Conservation (phyloP, 495 filamentous ascomycete genomes). For the Penicillium robsamsonii region DNA sequence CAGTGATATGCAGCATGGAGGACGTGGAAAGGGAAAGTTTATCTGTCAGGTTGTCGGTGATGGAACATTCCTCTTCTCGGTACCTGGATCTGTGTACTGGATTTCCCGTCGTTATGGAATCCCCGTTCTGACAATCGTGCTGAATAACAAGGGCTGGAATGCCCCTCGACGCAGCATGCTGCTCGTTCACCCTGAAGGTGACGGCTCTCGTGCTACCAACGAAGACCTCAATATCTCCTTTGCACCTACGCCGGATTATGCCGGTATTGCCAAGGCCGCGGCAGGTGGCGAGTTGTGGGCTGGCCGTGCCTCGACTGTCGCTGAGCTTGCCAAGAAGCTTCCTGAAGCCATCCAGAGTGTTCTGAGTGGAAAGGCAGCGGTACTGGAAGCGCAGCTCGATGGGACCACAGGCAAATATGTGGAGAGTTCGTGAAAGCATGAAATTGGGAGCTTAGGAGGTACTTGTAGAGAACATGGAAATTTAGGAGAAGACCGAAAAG, state of each 20-base stretch:
- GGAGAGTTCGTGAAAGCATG: conserved; percentile 10
- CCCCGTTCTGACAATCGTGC: conserved; percentile 82
- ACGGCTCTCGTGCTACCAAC: conserved; percentile 73
- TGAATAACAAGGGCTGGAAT: conserved; percentile 97
- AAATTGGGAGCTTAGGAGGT: not conserved
- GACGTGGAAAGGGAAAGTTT: conserved; percentile 70
- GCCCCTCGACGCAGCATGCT: conserved; percentile 73
- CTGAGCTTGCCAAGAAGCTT: conserved; percentile 58
- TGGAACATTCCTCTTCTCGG: conserved; percentile 84
- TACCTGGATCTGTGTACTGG: conserved; percentile 93
- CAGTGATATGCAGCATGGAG: conserved; percentile 56
- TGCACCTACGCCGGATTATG: conserved; percentile 80
- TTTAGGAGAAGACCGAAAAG: no score
- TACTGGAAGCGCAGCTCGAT: conserved; percentile 58
- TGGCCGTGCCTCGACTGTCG: conserved; percentile 61
- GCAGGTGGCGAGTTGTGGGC: conserved; percentile 75
- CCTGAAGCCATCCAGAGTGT: conserved; percentile 68
- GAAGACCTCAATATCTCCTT: conserved; percentile 90
- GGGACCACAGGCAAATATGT: conserved; percentile 45
- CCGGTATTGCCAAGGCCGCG: conserved; percentile 88
- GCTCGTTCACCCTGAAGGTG: conserved; percentile 80
- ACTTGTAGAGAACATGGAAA: no score
- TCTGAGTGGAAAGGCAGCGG: conserved; percentile 62
- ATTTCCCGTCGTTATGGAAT: conserved; percentile 82
- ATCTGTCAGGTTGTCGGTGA: conserved; percentile 93